These are phyloP conservation scores for Omphalea diandra DNA, from an alignment of 441 rosid species.

Conservation along the genomic window DNA sequence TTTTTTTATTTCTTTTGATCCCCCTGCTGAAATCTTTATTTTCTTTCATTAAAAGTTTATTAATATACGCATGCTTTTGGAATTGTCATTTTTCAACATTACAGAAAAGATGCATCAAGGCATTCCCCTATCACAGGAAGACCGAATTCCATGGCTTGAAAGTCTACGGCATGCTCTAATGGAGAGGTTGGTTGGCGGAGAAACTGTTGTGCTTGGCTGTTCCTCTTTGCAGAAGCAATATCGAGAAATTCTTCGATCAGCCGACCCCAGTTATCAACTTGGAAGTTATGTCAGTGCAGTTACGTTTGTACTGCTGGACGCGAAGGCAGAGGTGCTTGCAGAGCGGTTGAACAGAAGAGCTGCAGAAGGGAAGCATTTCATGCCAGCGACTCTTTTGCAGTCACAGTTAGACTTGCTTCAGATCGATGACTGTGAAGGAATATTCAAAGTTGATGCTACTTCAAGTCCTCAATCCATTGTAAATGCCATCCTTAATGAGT, in stretches of 20 bases:
- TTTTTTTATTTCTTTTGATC: background rate
- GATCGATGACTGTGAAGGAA: conserved; percentile 56
- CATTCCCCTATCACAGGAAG: conserved; percentile 63
- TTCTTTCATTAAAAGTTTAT: background rate
- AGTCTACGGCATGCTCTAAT: conserved; percentile 42
- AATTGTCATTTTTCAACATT: background rate
- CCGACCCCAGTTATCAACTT: conserved; percentile 48
- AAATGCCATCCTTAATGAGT: conserved; percentile 38
- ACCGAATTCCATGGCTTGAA: conserved; percentile 75
- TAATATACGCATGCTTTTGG: background rate
- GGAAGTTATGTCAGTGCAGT: conserved; percentile 45
- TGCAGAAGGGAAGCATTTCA: conserved; percentile 69
- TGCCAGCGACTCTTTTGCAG: conserved; percentile 67
- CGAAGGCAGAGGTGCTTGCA: conserved; percentile 45
- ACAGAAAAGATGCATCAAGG: conserved; percentile 69
- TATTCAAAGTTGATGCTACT: conserved; percentile 51
- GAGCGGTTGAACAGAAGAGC: conserved; percentile 56
- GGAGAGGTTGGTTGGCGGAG: conserved; percentile 35
- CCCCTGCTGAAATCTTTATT: background rate
- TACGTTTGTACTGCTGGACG: conserved; percentile 62
- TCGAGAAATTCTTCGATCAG: conserved; percentile 65
- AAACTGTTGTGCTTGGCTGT: conserved; percentile 61
- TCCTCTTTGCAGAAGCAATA: conserved; percentile 67
- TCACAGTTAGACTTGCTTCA: conserved; percentile 77
- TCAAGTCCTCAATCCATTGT: conserved; percentile 50